A percentile compares a stretch with the other conserved stretches of the same genome.
These are phyloP conservation scores for Nannizzia gypsea DNA, from an alignment of 2,329 filamentous ascomycete genomes.

Conservation along the genomic window DNA sequence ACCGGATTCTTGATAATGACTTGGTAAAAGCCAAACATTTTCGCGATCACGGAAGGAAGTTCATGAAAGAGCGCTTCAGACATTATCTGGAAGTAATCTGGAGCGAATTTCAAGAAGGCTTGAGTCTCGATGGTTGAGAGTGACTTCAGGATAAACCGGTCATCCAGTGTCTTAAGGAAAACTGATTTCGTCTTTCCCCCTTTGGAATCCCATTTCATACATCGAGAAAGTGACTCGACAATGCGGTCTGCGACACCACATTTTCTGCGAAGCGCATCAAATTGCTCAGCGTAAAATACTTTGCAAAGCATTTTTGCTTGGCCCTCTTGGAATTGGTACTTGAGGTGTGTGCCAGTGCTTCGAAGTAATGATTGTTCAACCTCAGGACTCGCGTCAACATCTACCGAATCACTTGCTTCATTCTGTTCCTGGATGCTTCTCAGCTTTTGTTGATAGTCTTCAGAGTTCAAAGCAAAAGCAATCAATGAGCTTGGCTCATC, in stretches of 20 bases:
- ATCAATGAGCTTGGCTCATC: constrained; percentile 96
- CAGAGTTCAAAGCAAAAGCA: constrained; percentile 77
- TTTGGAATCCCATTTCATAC: constrained; percentile 95
- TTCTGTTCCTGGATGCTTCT: constrained; percentile 28
- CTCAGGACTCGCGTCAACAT: constrained; percentile 38
- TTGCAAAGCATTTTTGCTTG: constrained; percentile 95
- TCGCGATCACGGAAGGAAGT: constrained; percentile 89
- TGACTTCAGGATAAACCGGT: constrained; percentile 84
- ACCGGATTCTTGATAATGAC: constrained; percentile 90
- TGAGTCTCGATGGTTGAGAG: constrained; percentile 83
- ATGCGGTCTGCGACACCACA: constrained; percentile 90
- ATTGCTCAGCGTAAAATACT: constrained; percentile 96
- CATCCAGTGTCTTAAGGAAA: constrained; percentile 91
- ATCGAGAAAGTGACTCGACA: constrained; percentile 86
- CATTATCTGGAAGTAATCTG: constrained; percentile 96
- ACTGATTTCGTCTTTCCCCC: constrained; percentile 96
- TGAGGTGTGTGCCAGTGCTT: constrained; percentile 80
- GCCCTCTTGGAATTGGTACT: constrained; percentile 89
- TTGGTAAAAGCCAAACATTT: constrained; percentile 98
- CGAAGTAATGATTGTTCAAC: constrained; percentile 77
- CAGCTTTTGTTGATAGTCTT: constrained; percentile 76
- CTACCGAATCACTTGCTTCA: constrained; percentile 22
- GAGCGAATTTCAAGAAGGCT: constrained; percentile 88
- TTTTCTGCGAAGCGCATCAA: constrained; percentile 84
- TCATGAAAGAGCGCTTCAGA: constrained; percentile 91